Conservation (phyloP, 192 early-diverging fungal species). For the Linnemannia hyalina region DNA sequence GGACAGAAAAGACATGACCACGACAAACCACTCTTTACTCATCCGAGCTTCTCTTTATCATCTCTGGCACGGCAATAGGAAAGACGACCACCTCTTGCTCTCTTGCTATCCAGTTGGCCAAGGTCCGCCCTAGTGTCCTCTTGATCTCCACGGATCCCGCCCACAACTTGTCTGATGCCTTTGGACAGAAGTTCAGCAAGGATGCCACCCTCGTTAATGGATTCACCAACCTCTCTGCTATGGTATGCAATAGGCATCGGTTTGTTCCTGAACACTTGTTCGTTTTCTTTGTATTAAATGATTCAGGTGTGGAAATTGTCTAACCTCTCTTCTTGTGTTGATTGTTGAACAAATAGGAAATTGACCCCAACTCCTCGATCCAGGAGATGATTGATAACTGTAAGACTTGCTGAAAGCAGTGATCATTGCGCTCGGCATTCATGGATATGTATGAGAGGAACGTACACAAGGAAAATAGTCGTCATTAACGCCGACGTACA, state of each 20-base stretch:
- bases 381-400: constrained; percentile 98
- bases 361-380: constrained; percentile 97
- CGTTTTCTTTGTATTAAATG: neutral
- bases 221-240: constrained; percentile 95
- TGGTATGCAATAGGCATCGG: constrained; percentile 69
- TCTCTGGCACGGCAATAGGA: constrained; percentile 56
- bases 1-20: neutral
- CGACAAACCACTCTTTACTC: neutral
- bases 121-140: constrained; percentile 92
- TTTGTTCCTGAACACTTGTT: no score
- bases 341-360: constrained; percentile 77
- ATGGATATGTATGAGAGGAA: neutral
- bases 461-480: constrained; percentile 12
- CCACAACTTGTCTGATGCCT: constrained; percentile 99
- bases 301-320: no score
- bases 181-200: constrained; percentile 99
- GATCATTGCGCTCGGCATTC: neutral
- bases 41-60: neutral
- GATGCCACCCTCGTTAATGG: constrained; percentile 95
- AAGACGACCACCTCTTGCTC: constrained; percentile 86
- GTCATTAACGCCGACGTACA: neutral
- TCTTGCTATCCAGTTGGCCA: constrained; percentile 92
- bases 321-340: no score
- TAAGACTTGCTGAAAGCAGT: constrained; percentile 49
- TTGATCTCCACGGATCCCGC: constrained; percentile 99